phyloP scores from a whole-genome alignment of 2,329 filamentous ascomycete genomes.

The Trichoderma atrobrunneum region DNA sequence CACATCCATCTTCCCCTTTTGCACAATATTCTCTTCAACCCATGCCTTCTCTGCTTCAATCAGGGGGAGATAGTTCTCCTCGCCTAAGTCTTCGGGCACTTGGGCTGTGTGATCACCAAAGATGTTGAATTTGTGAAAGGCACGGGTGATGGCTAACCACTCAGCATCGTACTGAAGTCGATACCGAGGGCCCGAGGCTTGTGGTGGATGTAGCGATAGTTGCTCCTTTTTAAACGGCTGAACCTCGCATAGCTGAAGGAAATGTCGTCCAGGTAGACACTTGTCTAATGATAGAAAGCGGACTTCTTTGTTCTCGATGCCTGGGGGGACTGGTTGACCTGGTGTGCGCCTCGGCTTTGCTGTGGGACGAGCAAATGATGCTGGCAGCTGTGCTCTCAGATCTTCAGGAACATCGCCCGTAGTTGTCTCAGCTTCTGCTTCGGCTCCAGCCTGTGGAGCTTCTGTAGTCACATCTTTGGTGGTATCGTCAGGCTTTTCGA shows the following conservation, averaged over 20 bases:
- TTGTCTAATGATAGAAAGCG: conserved; percentile 91
- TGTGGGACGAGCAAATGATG: conserved; percentile 59
- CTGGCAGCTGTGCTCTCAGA: conserved; percentile 71
- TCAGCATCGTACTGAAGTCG: conserved; percentile 81
- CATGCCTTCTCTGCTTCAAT: conserved; percentile 73
- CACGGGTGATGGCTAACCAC: conserved; percentile 90
- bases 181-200: conserved; percentile 42
- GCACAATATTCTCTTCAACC: conserved; percentile 74
- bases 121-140: conserved; percentile 64
- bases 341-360: conserved; percentile 39
- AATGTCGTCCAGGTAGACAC: conserved; percentile 74
- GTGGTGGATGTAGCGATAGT: conserved; percentile 23
- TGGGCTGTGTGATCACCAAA: conserved; percentile 58
- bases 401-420: conserved; percentile 53
- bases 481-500: not conserved
- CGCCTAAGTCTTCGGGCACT: conserved; percentile 60
- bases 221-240: conserved; percentile 42
- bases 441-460: not conserved
- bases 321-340: conserved; percentile 63
- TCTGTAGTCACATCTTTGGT: not conserved
- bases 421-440: conserved; percentile 19
- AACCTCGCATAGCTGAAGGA: conserved; percentile 74
- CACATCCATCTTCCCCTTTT: conserved; percentile 59
- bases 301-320: conserved; percentile 75
- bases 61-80: conserved; percentile 63